Conservation (phyloP, 345 rosid genomes). For the Lepidium didymum region DNA sequence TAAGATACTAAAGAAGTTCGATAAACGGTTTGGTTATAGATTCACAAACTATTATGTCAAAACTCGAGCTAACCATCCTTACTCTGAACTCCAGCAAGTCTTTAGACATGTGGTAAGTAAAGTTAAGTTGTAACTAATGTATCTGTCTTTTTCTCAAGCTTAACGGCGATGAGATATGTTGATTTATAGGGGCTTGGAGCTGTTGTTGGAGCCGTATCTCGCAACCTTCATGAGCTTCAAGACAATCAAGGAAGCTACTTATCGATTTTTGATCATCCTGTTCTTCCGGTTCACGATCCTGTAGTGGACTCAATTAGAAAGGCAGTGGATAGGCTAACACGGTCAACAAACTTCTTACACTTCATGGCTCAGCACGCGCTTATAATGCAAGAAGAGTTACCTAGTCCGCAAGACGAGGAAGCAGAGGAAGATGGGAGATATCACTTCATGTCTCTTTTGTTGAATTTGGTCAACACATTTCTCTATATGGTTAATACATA, state of each 20-base stretch:
- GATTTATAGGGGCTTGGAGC: conserved; percentile 81
- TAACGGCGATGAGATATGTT: neutral
- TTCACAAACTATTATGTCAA: conserved; percentile 91
- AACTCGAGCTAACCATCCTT: conserved; percentile 98
- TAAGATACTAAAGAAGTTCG: conserved; percentile 90
- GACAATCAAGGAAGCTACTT: conserved; percentile 87
- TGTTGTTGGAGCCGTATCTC: conserved; percentile 93
- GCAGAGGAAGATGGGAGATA: conserved; percentile 52
- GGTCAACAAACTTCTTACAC: conserved; percentile 84
- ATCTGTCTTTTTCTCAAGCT: neutral
- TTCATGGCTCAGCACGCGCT: conserved; percentile 92
- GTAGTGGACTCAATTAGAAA: conserved; percentile 72
- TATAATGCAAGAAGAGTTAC: conserved; percentile 90
- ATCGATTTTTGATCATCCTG: conserved; percentile 86
- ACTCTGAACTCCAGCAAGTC: conserved; percentile 95
- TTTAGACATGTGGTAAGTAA: conserved; percentile 88
- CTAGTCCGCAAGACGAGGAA: conserved; percentile 69
- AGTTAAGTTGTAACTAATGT: neutral
- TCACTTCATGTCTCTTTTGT: conserved; percentile 80
- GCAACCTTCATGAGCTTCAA: conserved; percentile 95
- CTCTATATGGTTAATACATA: conserved; percentile 96
- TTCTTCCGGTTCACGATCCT: conserved; percentile 79
- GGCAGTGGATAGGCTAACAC: conserved; percentile 78
- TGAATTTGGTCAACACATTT: conserved; percentile 77
- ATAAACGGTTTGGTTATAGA: conserved; percentile 86